Evolutionary conservation across 192 early-diverging fungal genomes (phyloP), one percentile per base, ranked within the genome.

Genomic region (Coemansia sp.): DNA sequence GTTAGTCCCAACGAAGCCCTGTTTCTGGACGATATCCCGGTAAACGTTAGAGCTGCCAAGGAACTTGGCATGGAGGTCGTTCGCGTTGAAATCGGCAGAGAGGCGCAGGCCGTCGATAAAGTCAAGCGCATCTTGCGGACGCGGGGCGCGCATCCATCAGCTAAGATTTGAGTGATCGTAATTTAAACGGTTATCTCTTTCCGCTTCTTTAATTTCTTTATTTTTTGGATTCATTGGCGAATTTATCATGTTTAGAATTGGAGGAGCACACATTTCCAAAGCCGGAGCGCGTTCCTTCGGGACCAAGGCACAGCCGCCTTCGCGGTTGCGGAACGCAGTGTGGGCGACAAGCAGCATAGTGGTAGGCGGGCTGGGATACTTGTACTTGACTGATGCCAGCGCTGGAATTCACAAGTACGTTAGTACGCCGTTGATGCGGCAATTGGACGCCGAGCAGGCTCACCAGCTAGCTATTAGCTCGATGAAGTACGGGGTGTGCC

Each of bases 21-120:
- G 39, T 94, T 96, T 68, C 66, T 96, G 53, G 94, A 96, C 80
- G 94, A 96, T 67, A 94, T 96, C 73, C 89, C 87, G 19, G 78
- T 65, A 77, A 94, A 94, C 53, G 67, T 94, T 60, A 86, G 88
- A 39, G 81, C 90, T 2, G 93, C 94, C 1, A 77, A 87, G 39
- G 70, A 80, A 1, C 78, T 94, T 5, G 93, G 93, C 33, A 90
- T 93, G 86, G 78, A 69, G 1, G 89, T 89, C 2, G 88, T 95
- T 19, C 85, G 87, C 86, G 81, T 83, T 14, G 50, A 64, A 29
- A 73, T 83, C 40, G 81, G 73, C 17, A 33, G 44, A 3, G 80
- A 82, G 35, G 41, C 24, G 16, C 68, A 65, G 62, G 80, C 80
- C 1, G 68, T 77, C 5, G 64, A 69, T 6, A 27, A 46, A 0